Conservation (phyloP, 306 rosid species). For the Prunus mongolica region DNA sequence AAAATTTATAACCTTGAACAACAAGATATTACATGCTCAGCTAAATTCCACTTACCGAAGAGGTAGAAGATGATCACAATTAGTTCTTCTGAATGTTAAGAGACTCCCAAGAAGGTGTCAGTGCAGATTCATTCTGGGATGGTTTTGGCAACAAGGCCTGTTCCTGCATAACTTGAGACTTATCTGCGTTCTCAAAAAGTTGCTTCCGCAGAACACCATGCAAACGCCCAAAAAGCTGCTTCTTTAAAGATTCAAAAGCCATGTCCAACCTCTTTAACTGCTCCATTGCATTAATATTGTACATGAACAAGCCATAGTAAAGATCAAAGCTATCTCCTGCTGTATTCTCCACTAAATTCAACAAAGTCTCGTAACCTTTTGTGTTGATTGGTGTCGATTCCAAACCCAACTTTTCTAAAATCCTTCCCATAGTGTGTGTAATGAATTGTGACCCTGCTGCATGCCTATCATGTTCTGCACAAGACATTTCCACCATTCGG, state of each 20-base stretch:
- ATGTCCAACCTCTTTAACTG: constrained; percentile 59
- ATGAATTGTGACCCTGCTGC: constrained; percentile 93
- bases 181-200: constrained; percentile 44
- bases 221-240: constrained; percentile 68
- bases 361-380: constrained; percentile 74
- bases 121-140: constrained; percentile 26
- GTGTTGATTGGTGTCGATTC: constrained; percentile 74
- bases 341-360: constrained; percentile 77
- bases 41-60: too few relatives aligned
- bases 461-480: constrained; percentile 79
- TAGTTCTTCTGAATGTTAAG: constrained; percentile 27
- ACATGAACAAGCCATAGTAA: constrained; percentile 87
- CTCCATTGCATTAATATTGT: constrained; percentile 79
- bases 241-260: constrained; percentile 67
- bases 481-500: constrained; percentile 88
- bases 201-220: constrained; percentile 57
- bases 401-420: constrained; percentile 62
- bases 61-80: constrained; percentile 1
- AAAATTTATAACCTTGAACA: too few relatives aligned
- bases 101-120: constrained; percentile 27
- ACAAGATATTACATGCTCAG: too few relatives aligned
- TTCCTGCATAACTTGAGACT: constrained; percentile 20
- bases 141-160: constrained; percentile 32
- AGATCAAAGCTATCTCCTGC: constrained; percentile 88
- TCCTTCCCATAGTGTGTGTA: constrained; percentile 81